Percentiles rank a stretch among this genome's conserved stretches.
Conservation (phyloP, 208 protist genomes). For the Trypanosoma melophagium region DNA sequence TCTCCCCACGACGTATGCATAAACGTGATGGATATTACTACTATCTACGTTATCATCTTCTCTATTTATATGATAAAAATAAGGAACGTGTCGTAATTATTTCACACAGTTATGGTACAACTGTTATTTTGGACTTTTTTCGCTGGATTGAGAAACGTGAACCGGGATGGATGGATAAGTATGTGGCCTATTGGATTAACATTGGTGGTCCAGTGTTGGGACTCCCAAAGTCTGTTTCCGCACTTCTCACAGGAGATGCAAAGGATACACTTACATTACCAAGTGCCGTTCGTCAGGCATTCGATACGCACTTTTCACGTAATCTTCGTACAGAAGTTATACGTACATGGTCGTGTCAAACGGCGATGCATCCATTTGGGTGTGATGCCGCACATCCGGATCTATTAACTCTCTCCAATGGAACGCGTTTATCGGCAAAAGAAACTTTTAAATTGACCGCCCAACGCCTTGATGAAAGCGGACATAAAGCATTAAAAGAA, state of each 20-base stretch:
- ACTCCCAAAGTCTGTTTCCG: conserved; percentile 75
- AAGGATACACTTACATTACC: conserved; percentile 83
- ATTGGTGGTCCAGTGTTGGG: conserved; percentile 81
- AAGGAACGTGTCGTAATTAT: conserved; percentile 68
- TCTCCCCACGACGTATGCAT: conserved; percentile 70
- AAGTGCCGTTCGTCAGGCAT: conserved; percentile 43
- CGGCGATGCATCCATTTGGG: conserved; percentile 66
- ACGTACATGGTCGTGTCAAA: conserved; percentile 72
- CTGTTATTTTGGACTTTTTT: conserved; percentile 83
- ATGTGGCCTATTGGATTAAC: conserved; percentile 87
- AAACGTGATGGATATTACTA: conserved; percentile 86
- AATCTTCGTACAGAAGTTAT: conserved; percentile 59
- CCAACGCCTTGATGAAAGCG: conserved; percentile 40
- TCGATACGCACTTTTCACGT: conserved; percentile 81
- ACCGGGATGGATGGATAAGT: conserved; percentile 75
- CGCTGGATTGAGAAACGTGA: conserved; percentile 80
- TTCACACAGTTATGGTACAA: conserved; percentile 88
- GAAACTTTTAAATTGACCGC: conserved; percentile 27
- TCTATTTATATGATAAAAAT: conserved; percentile 80
- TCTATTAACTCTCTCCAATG: conserved; percentile 53
- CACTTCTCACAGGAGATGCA: conserved; percentile 84
- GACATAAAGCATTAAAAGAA: conserved; percentile 48
- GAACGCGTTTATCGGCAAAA: conserved; percentile 38
- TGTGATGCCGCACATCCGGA: conserved; percentile 57
- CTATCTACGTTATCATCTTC: conserved; percentile 58